A percentile compares a stretch with the other conserved stretches of the same genome.
Conservation (phyloP, 495 filamentous ascomycete genomes). For the Diplogelasinospora grovesii region DNA sequence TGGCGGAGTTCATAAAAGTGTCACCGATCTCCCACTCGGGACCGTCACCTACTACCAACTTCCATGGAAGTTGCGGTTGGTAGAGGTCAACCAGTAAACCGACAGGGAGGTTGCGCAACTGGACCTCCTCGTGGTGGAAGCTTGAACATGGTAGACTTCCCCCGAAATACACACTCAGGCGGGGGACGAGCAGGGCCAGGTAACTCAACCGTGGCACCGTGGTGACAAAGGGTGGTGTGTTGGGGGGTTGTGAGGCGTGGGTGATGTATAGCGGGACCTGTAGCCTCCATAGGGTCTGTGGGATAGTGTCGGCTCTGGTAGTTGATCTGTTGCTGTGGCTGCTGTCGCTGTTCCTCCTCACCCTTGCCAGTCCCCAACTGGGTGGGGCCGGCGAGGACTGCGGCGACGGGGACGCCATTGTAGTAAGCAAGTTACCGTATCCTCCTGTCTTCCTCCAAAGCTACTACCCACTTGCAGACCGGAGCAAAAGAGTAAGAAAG, state of each 20-base stretch:
- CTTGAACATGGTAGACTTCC: conserved; percentile 64
- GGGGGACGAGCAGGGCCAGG: conserved; percentile 69
- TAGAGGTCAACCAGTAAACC: conserved; percentile 87
- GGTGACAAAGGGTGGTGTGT: conserved; percentile 40
- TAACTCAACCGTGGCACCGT: conserved; percentile 64
- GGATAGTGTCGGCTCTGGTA: conserved; percentile 4
- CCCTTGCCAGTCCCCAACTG: no score
- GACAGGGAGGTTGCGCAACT: conserved; percentile 65
- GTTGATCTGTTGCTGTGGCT: no score
- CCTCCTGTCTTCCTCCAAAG: no score
- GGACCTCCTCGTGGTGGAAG: conserved; percentile 74
- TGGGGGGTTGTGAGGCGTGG: conserved; percentile 31
- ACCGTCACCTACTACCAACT: conserved; percentile 52
- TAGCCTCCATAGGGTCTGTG: conserved; percentile 41
- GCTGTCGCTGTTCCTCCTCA: no score
- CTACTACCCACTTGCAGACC: no score
- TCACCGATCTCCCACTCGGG: conserved; percentile 72
- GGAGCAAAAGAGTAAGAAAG: no score
- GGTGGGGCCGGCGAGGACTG: no score
- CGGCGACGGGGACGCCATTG: not conserved
- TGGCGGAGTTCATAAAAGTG: conserved; percentile 88
- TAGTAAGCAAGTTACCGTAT: no score
- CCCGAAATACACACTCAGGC: conserved; percentile 69
- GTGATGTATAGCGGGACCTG: conserved; percentile 47
- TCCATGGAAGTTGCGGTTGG: conserved; percentile 64